Conservation (phyloP, 441 rosid genomes). For the Omphalea diandra region DNA sequence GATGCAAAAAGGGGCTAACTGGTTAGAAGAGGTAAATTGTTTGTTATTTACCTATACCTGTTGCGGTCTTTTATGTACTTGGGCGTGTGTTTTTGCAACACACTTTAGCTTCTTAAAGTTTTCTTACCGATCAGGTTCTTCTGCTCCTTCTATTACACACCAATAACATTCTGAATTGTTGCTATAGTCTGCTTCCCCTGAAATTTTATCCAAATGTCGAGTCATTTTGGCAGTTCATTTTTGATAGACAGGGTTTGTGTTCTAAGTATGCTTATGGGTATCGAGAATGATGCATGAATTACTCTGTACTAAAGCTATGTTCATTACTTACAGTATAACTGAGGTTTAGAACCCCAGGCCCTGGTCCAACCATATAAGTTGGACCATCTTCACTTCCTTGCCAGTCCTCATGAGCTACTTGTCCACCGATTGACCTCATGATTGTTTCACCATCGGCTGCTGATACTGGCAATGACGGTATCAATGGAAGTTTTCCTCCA, state of each 20-base stretch:
- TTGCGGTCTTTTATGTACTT: not conserved
- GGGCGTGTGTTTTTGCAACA: too few relatives aligned
- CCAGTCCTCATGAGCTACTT: constrained; percentile 55
- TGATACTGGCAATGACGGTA: constrained; percentile 79
- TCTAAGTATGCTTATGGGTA: not conserved
- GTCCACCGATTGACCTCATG: constrained; percentile 52
- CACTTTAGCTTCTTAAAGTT: not conserved
- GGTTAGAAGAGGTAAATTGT: not conserved
- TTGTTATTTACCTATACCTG: not conserved
- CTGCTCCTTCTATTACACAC: constrained; percentile 69
- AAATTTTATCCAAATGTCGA: constrained; percentile 23
- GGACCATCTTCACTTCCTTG: constrained; percentile 65
- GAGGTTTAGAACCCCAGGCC: constrained; percentile 66
- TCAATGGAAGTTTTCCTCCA: constrained; percentile 52
- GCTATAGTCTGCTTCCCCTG: constrained; percentile 67
- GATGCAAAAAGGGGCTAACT: not conserved
- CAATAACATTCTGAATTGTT: constrained; percentile 74
- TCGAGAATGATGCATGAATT: not conserved
- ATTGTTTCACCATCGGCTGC: constrained; percentile 70
- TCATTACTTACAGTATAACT: constrained; percentile 51
- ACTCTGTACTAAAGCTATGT: constrained; percentile 7
- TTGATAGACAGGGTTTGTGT: not conserved
- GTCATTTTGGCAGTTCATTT: not conserved
- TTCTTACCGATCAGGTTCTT: constrained; percentile 80
- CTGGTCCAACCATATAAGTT: constrained; percentile 63